Percentiles rank a stretch among this genome's conserved stretches.
phyloP scores from a whole-genome alignment of 768 basidiomycete genomes.

The Galerina marginata region DNA sequence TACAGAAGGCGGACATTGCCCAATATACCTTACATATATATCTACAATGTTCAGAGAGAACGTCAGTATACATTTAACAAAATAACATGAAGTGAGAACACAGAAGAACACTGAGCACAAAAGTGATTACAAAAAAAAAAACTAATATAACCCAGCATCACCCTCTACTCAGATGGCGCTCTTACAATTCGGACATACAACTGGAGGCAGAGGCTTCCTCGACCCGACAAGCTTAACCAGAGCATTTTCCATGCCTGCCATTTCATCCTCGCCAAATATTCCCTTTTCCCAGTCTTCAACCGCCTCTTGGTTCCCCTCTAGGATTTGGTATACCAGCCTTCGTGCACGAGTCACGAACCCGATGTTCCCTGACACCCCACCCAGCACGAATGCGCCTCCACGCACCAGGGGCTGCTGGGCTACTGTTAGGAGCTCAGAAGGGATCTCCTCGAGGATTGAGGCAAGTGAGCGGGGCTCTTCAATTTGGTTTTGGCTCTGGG shows the following conservation, averaged over 20 bases:
- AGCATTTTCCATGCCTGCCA: constrained; percentile 19
- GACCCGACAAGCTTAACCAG: constrained; percentile 23
- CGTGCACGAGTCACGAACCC: constrained; percentile 51
- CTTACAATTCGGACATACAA: constrained; percentile 48
- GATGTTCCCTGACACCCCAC: constrained; percentile 59
- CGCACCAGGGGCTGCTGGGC: constrained; percentile 62
- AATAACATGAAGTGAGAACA: no score
- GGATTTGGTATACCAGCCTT: constrained; percentile 44
- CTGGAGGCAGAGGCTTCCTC: constrained; percentile 30
- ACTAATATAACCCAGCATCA: neutral
- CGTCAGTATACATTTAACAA: no score
- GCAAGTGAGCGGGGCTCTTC: constrained; percentile 9
- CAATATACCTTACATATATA: no score
- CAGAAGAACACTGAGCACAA: neutral
- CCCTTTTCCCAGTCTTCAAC: constrained; percentile 48
- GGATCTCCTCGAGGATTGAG: constrained; percentile 31
- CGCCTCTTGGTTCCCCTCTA: constrained; percentile 24
- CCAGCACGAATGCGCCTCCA: constrained; percentile 40
- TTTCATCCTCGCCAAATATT: constrained; percentile 24
- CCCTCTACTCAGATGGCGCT: constrained; percentile 42
- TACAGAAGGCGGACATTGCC: no score
- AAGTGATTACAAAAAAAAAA: neutral
- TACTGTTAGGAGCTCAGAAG: constrained; percentile 41
- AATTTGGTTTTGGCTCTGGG: neutral
- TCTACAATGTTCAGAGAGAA: no score